Evolutionary conservation across 1,284 basidiomycete species (phyloP), one percentile per base, ranked within the genome.

Genomic region (Trametes sp.): DNA sequence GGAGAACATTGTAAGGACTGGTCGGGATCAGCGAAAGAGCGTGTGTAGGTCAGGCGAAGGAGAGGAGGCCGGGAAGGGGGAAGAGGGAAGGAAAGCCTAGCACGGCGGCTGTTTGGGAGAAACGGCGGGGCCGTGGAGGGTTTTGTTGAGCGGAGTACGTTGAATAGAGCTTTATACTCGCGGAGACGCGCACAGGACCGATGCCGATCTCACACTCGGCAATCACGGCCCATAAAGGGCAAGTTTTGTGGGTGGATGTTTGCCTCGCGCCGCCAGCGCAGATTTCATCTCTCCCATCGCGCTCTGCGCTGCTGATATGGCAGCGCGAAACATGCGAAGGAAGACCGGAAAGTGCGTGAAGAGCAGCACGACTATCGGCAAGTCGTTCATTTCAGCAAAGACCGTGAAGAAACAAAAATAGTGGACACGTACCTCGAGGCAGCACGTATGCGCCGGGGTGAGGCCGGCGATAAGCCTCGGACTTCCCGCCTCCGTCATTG

Each of bases 11-110:
- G 60, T 55, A 67, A 67, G 41, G 69, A 67, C 54, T 46, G 61
- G 54, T 59, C 28, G 38, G 19, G 61, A 38, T 60, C 31, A 42
- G 51, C 46, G 35, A 62, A 64, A 4, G 56, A 56, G 52, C 42
- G 71, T 66, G 57, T 42, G 42, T 57, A 61, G 68, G 67, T 69
- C 54, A 46, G 69, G 61, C 41, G 26, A 69, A 69, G 46, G 67
- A 69, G 46, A 35, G 46, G 52, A 23, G 26, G 26, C 10, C 26
- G 28, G 35, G 35, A 45, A 38, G 23, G 26, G 36, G 19, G 46
- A 46, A n/a, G 16, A 35, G 26, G 31, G 49, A 45, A 35, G 19
- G 26, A 24, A 50, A 54, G 44, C 52, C 59, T 60, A 44, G 59
- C 52, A 60, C 59, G 59, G 45, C 52, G 21, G 36, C 52, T n/a